phyloP scores from a whole-genome alignment of 768 basidiomycete species.

The Russula emetica region DNA sequence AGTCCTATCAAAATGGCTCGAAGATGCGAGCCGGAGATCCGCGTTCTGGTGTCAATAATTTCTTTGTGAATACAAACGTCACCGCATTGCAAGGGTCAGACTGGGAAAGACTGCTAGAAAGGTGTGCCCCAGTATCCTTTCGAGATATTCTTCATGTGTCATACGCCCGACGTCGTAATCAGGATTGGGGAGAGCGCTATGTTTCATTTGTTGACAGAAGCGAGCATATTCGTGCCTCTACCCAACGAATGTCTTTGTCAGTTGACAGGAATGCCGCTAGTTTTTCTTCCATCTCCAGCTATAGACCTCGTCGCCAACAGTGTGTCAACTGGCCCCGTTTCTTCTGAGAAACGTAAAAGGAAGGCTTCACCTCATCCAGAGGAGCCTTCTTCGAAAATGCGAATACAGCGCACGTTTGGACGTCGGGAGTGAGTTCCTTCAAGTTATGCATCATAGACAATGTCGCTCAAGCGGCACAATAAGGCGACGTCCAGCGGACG shows the following conservation, averaged over 20 bases:
- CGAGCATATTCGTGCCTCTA: constrained; percentile 69
- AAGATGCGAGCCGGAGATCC: constrained; percentile 36
- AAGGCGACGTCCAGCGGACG: constrained; percentile 47
- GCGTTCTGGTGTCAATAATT: constrained; percentile 49
- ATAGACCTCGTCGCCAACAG: background rate
- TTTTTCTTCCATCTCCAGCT: constrained; percentile 38
- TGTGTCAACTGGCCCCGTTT: background rate
- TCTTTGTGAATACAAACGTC: constrained; percentile 70
- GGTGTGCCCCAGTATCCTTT: constrained; percentile 39
- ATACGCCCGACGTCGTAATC: constrained; percentile 10
- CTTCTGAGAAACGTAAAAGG: constrained; percentile 17
- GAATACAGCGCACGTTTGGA: background rate
- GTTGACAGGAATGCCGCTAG: constrained; percentile 67
- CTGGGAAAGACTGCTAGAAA: constrained; percentile 61
- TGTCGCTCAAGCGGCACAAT: constrained; percentile 3
- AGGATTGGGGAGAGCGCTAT: constrained; percentile 78
- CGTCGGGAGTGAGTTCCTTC: constrained; percentile 6
- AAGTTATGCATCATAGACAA: background rate
- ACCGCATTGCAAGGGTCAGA: constrained; percentile 58
- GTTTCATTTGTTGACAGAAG: constrained; percentile 70
- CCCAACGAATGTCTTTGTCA: constrained; percentile 86
- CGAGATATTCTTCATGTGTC: background rate
- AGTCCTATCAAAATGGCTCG: constrained; percentile 29
- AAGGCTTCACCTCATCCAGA: constrained; percentile 15
- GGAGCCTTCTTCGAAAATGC: constrained; percentile 12